Conservation (phyloP, 1,284 basidiomycete species). For the Rhodotorula sp. region DNA sequence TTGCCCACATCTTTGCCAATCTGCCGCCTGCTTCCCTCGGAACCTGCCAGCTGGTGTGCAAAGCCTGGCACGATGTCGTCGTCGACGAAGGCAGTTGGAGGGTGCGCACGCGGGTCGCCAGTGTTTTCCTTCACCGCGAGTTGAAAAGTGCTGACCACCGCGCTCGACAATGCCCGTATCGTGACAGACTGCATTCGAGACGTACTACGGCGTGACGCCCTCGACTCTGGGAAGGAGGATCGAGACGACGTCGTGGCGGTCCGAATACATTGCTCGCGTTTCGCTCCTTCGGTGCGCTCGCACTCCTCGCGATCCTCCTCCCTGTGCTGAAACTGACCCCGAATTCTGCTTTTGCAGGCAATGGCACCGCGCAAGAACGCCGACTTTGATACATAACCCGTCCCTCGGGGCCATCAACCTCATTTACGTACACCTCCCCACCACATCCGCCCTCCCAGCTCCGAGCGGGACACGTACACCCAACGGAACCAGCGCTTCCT, state of each 20-base stretch:
- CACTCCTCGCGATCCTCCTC: too few relatives aligned
- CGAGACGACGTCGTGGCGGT: conserved; percentile 36
- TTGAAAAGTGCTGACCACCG: background rate
- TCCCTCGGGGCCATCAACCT: conserved; percentile 37
- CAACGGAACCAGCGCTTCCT: background rate
- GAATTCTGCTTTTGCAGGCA: conserved; percentile 6
- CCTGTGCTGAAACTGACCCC: background rate
- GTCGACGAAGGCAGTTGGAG: conserved; percentile 41
- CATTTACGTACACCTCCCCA: conserved; percentile 22
- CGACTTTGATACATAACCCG: conserved; percentile 36
- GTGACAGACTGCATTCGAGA: conserved; percentile 35
- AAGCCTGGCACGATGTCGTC: conserved; percentile 38
- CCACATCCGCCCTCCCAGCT: background rate
- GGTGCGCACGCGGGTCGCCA: conserved; percentile 12
- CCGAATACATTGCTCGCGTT: conserved; percentile 41
- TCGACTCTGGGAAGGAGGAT: conserved; percentile 34
- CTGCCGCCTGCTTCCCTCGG: conserved; percentile 36
- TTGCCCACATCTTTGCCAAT: conserved; percentile 42
- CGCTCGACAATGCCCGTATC: fast-evolving
- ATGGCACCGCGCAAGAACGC: conserved; percentile 33
- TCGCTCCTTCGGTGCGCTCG: conserved; percentile 20
- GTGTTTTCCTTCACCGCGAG: background rate
- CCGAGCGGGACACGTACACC: background rate
- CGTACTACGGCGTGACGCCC: conserved; percentile 25
- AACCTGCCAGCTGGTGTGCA: conserved; percentile 37